phyloP scores from a whole-genome alignment of 2,329 filamentous ascomycete genomes.

The Penicillium sp. region DNA sequence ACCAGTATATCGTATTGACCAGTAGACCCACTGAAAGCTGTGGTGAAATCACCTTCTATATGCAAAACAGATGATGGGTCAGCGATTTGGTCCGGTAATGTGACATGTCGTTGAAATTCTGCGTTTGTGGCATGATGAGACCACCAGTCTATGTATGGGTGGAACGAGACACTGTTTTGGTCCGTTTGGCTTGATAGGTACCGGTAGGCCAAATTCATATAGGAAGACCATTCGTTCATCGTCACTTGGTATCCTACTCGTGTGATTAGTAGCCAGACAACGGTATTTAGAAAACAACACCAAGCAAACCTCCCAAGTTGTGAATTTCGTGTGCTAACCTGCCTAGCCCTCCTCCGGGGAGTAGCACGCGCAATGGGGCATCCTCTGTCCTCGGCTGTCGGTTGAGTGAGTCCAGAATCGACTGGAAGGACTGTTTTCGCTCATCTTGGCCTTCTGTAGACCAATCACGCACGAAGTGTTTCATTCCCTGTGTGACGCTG shows the following conservation, averaged over 20 bases:
- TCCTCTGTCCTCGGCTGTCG: constrained; percentile 3
- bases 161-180: constrained; percentile 29
- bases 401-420: constrained; percentile 32
- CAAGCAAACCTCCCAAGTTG: constrained; percentile 39
- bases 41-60: constrained; percentile 61
- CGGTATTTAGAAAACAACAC: background rate
- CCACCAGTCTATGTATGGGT: constrained; percentile 60
- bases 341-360: constrained; percentile 58
- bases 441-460: constrained; percentile 52
- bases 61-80: constrained; percentile 38
- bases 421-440: constrained; percentile 43
- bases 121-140: constrained; percentile 55
- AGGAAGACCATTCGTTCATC: constrained; percentile 61
- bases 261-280: background rate
- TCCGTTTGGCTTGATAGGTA: constrained; percentile 45
- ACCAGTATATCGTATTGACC: constrained; percentile 52
- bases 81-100: constrained; percentile 48
- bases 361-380: constrained; percentile 42
- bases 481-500: constrained; percentile 56
- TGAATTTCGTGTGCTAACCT: constrained; percentile 57
- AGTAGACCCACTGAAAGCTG: constrained; percentile 30
- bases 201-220: constrained; percentile 58
- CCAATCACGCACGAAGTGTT: constrained; percentile 63
- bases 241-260: constrained; percentile 54
- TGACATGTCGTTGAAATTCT: constrained; percentile 51